Evolutionary conservation across 495 filamentous ascomycete species (phyloP).

Genomic region (Aspergillus kassunensis): DNA sequence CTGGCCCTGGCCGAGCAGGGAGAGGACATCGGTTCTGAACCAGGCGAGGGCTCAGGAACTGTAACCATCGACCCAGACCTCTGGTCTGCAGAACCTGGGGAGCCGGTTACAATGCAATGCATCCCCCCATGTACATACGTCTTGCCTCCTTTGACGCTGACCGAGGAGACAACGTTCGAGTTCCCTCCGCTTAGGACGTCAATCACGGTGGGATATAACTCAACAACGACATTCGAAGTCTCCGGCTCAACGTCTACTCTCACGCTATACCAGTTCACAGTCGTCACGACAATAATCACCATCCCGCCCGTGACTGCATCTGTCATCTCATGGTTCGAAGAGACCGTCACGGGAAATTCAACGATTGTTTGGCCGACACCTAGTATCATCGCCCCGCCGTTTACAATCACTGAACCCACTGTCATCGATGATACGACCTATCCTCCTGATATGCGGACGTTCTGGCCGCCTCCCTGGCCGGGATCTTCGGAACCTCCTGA

Average conservation of each 20-base stretch:
- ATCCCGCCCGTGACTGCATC: neutral
- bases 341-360: neutral
- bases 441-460: neutral
- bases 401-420: neutral
- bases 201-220: neutral
- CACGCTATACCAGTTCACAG: neutral
- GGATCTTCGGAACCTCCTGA: neutral
- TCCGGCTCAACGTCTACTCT: neutral
- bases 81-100: neutral
- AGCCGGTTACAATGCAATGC: neutral
- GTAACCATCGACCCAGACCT: neutral
- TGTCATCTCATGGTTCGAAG: neutral
- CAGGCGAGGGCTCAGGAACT: neutral
- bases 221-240: neutral
- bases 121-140: neutral
- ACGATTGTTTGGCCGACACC: neutral
- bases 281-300: neutral
- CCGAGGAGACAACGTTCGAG: neutral
- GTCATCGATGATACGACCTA: neutral
- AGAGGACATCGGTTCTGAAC: neutral
- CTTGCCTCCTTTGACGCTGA: neutral
- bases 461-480: constrained; percentile 1
- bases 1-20: neutral
- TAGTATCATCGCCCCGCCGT: neutral
- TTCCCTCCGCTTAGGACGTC: neutral